A percentile compares a stretch with the other conserved stretches of the same genome.
Conservation (phyloP, 345 rosid species). For the Gossypium turneri region DNA sequence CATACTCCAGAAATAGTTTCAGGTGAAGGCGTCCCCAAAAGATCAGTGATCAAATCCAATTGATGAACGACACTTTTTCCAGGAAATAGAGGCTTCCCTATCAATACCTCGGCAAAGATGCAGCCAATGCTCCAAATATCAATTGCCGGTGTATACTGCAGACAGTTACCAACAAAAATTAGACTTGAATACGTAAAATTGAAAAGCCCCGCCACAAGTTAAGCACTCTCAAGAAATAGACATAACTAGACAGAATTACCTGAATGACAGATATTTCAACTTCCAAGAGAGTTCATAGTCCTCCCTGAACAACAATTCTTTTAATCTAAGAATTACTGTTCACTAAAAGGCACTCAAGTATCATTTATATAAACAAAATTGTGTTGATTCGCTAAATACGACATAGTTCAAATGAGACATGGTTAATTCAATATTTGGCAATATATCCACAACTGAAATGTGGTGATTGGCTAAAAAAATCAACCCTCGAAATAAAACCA, state of each 20-base stretch:
- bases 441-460: background rate
- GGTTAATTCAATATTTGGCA: background rate
- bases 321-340: slow-evolving; percentile 77
- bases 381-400: slow-evolving; percentile 18
- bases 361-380: slow-evolving; percentile 27
- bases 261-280: slow-evolving; percentile 87
- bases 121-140: slow-evolving; percentile 98
- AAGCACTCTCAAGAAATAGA: slow-evolving; percentile 29
- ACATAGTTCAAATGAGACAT: slow-evolving; percentile 1
- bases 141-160: slow-evolving; percentile 98
- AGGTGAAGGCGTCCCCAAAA: slow-evolving; percentile 83
- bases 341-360: slow-evolving; percentile 46
- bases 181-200: slow-evolving; percentile 17
- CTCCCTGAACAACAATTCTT: slow-evolving; percentile 99
- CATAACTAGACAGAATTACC: slow-evolving; percentile 75
- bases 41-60: slow-evolving; percentile 91
- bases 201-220: slow-evolving; percentile 14
- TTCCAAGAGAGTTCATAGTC: slow-evolving; percentile 98
- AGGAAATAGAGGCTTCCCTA: slow-evolving; percentile 96
- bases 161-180: slow-evolving; percentile 21
- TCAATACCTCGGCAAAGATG: slow-evolving; percentile 95
- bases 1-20: slow-evolving; percentile 89
- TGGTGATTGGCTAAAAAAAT: background rate
- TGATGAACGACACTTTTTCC: slow-evolving; percentile 98
- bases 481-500: background rate